phyloP scores from a whole-genome alignment of 2,329 filamentous ascomycete species.

The Torrubiellomyces zombiae region DNA sequence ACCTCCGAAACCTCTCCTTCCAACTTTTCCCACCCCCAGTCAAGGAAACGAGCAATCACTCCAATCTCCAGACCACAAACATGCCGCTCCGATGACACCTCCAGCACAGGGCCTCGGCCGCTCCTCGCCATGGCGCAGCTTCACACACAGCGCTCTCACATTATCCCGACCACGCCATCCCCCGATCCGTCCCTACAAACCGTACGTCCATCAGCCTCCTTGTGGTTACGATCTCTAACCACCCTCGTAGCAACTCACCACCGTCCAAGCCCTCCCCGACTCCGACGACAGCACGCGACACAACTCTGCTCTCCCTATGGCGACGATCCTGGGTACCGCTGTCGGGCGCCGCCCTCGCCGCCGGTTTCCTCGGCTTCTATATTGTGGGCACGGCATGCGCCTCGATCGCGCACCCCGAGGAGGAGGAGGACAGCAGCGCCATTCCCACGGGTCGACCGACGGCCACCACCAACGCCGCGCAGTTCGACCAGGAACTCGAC shows the following conservation, averaged over 20 bases:
- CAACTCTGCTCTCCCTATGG: constrained; percentile 18
- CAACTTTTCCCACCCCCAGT: too few relatives aligned
- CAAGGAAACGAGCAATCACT: too few relatives aligned
- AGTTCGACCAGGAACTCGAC: constrained; percentile 43
- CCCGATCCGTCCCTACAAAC: too few relatives aligned
- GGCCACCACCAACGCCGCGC: constrained; percentile 29
- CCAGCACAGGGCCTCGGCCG: constrained; percentile 11
- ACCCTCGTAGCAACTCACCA: too few relatives aligned
- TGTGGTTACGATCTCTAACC: background rate
- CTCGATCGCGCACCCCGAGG: constrained; percentile 13
- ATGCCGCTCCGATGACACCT: constrained; percentile 13
- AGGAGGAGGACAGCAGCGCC: constrained; percentile 18
- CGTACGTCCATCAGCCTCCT: constrained; percentile 8
- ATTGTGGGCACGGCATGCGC: constrained; percentile 22
- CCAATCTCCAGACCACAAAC: too few relatives aligned
- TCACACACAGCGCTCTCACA: too few relatives aligned
- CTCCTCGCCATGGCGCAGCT: constrained; percentile 11
- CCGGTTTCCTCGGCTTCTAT: constrained; percentile 30
- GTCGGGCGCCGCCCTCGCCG: constrained; percentile 27
- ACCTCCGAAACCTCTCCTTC: too few relatives aligned
- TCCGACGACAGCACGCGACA: constrained; percentile 12
- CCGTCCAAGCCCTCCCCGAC: constrained; percentile 6
- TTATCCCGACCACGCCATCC: too few relatives aligned
- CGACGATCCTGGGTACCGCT: constrained; percentile 25
- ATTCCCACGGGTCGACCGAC: constrained; percentile 31